Conservation (phyloP, 306 rosid species). For the Purshia tridentata region DNA sequence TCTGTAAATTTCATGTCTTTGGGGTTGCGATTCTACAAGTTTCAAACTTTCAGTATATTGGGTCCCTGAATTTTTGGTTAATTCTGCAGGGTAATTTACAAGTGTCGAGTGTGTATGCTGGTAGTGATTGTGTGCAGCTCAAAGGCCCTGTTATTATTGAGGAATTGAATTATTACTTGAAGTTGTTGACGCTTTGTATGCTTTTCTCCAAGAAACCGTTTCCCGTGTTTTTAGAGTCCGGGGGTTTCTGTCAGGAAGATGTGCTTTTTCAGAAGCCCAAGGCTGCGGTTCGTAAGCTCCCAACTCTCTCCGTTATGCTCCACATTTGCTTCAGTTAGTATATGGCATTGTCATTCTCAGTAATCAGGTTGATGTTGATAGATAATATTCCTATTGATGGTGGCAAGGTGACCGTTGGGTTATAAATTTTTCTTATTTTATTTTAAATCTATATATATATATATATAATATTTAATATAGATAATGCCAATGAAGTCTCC, state of each 20-base stretch:
- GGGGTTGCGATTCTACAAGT: background rate
- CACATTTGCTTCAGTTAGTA: background rate
- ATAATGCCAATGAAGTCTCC: background rate
- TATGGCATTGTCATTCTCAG: background rate
- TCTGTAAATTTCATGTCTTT: background rate
- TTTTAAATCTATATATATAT: background rate
- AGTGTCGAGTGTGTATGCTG: slow-evolving; percentile 92
- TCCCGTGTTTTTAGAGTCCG: slow-evolving; percentile 84
- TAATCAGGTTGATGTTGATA: background rate
- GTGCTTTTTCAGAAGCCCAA: slow-evolving; percentile 92
- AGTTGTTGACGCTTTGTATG: slow-evolving; percentile 72
- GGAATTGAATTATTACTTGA: slow-evolving; percentile 64
- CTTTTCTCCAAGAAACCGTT: slow-evolving; percentile 90
- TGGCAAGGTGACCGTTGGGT: background rate
- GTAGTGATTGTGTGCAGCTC: slow-evolving; percentile 64
- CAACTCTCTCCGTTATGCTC: background rate
- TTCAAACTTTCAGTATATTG: background rate
- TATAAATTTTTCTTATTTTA: background rate
- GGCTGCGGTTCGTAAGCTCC: slow-evolving; percentile 69
- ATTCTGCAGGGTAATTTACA: slow-evolving; percentile 73
- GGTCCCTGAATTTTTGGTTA: background rate
- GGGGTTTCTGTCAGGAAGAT: slow-evolving; percentile 69
- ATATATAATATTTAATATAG: background rate
- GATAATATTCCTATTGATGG: background rate
- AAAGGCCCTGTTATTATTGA: slow-evolving; percentile 66